phyloP scores from a whole-genome alignment of 768 basidiomycete species.

The Amanita fuliginea region DNA sequence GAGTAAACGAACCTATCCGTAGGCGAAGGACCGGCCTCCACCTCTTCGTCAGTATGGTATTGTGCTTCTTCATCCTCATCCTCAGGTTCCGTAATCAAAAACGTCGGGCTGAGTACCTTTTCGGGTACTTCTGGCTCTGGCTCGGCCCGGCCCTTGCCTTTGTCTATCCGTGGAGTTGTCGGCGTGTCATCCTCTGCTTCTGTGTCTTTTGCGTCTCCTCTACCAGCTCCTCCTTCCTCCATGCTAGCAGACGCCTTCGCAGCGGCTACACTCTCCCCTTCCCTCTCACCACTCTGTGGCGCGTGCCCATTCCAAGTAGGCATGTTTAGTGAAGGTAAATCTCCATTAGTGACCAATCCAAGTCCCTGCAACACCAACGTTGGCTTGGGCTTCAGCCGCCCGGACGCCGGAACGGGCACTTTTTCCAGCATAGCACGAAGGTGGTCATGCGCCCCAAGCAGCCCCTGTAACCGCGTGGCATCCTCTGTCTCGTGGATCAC shows the following conservation, averaged over 20 bases:
- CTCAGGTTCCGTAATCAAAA: constrained; percentile 28
- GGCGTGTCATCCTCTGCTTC: constrained; percentile 26
- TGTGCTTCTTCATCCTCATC: constrained; percentile 45
- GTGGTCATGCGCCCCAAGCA: constrained; percentile 64
- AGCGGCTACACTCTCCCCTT: constrained; percentile 3
- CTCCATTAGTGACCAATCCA: constrained; percentile 26
- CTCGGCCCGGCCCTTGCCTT: constrained; percentile 67
- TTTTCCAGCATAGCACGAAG: constrained; percentile 47
- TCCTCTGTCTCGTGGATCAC: constrained; percentile 49
- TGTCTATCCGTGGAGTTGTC: constrained; percentile 59
- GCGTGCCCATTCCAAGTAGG: constrained; percentile 6
- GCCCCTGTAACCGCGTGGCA: constrained; percentile 49
- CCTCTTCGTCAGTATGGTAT: constrained; percentile 24
- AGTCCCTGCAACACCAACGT: constrained; percentile 33
- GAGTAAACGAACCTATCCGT: constrained; percentile 36
- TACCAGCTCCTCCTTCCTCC: constrained; percentile 6
- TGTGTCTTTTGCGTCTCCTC: not conserved
- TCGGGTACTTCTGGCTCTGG: constrained; percentile 59
- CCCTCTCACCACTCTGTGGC: constrained; percentile 5
- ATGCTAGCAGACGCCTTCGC: not conserved
- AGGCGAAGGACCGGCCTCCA: constrained; percentile 23
- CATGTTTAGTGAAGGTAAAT: not conserved
- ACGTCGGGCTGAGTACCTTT: constrained; percentile 63
- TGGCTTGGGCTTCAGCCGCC: constrained; percentile 14
- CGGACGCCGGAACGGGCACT: constrained; percentile 20